These are phyloP conservation scores for Saccharomyces hybrid DNA, from an alignment of 1,139 yeast genomes.

Conservation along the genomic window DNA sequence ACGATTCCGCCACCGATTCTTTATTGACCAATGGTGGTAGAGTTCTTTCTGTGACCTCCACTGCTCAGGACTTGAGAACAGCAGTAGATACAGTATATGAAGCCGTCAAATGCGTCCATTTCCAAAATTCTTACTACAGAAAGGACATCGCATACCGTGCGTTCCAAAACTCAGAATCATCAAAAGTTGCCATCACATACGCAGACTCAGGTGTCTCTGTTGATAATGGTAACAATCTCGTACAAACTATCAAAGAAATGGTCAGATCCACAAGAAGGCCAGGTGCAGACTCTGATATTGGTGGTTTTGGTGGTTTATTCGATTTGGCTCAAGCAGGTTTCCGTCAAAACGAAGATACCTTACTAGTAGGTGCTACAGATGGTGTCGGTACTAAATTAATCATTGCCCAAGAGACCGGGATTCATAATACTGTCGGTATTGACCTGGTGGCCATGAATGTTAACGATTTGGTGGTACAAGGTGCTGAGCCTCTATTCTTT, in stretches of 20 bases:
- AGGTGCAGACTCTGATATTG: slow-evolving; percentile 97
- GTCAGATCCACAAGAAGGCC: slow-evolving; percentile 93
- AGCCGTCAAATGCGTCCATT: slow-evolving; percentile 72
- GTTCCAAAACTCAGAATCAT: slow-evolving; percentile 48
- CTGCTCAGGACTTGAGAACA: slow-evolving; percentile 62
- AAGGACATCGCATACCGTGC: slow-evolving; percentile 96
- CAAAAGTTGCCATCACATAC: slow-evolving; percentile 51
- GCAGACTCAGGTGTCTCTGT: slow-evolving; percentile 97
- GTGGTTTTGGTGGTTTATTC: slow-evolving; percentile 97
- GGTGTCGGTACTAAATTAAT: slow-evolving; percentile 98
- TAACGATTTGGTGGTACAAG: slow-evolving; percentile 94
- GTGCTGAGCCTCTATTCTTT: slow-evolving; percentile 95
- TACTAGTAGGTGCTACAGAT: slow-evolving; percentile 95
- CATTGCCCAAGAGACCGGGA: slow-evolving; percentile 83
- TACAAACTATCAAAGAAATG: slow-evolving; percentile 80
- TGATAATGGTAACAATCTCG: slow-evolving; percentile 86
- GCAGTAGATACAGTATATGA: slow-evolving; percentile 82
- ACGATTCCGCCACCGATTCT: slow-evolving; percentile 41
- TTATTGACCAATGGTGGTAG: slow-evolving; percentile 91
- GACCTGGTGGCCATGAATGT: slow-evolving; percentile 99
- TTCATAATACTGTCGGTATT: slow-evolving; percentile 94
- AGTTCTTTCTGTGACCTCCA: slow-evolving; percentile 91
- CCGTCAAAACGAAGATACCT: slow-evolving; percentile 50
- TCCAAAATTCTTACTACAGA: slow-evolving; percentile 74
- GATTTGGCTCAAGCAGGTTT: slow-evolving; percentile 88